phyloP scores from a whole-genome alignment of 1,139 yeast species.

The Candida sanyaensis region DNA sequence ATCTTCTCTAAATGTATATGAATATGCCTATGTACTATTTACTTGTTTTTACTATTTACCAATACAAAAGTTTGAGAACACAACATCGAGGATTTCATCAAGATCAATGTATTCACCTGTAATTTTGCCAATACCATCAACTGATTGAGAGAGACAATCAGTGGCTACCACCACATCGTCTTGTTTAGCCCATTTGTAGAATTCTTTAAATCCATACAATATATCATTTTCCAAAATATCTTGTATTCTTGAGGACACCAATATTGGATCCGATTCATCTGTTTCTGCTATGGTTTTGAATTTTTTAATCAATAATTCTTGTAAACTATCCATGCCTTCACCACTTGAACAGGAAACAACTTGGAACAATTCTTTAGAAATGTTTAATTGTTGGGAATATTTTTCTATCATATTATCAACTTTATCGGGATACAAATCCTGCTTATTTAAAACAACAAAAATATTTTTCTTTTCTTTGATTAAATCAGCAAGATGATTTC shows the following conservation, averaged over 20 bases:
- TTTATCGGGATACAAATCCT: slow-evolving; percentile 46
- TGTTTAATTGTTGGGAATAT: slow-evolving; percentile 22
- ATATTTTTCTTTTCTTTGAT: slow-evolving; percentile 25
- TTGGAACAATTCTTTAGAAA: slow-evolving; percentile 33
- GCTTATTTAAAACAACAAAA: slow-evolving; percentile 57
- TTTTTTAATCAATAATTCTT: slow-evolving; percentile 19
- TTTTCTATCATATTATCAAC: slow-evolving; percentile 19
- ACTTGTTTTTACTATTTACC: slow-evolving; percentile 64
- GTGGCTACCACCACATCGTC: slow-evolving; percentile 82
- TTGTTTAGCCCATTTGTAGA: slow-evolving; percentile 47
- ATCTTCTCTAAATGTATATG: not conserved
- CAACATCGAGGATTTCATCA: slow-evolving; percentile 89
- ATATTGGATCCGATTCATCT: slow-evolving; percentile 58
- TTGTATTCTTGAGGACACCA: slow-evolving; percentile 72
- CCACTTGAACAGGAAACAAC: slow-evolving; percentile 66
- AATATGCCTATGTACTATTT: slow-evolving; percentile 7
- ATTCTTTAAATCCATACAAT: slow-evolving; percentile 66
- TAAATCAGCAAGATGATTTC: slow-evolving; percentile 25
- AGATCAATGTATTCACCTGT: slow-evolving; percentile 89
- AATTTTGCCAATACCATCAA: slow-evolving; percentile 87
- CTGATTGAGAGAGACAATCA: slow-evolving; percentile 72
- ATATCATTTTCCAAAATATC: slow-evolving; percentile 77
- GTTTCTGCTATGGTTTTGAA: slow-evolving; percentile 55
- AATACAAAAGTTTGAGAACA: slow-evolving; percentile 88
- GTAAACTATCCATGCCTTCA: slow-evolving; percentile 55